These are phyloP conservation scores for Condylostoma magnum DNA, from an alignment of 169 alveolate genomes.

Conservation along the genomic window DNA sequence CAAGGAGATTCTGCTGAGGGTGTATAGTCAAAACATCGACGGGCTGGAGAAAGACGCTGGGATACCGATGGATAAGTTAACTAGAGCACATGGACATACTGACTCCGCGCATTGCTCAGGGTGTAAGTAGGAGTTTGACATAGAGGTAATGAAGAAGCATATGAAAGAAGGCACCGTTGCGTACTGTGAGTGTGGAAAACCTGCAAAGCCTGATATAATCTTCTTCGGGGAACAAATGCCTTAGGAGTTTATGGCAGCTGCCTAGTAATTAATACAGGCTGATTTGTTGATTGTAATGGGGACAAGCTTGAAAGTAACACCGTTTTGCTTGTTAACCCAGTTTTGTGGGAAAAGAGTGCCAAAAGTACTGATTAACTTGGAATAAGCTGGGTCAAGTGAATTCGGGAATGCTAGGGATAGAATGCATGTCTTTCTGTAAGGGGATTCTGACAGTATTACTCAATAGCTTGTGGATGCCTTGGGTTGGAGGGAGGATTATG, in stretches of 20 bases:
- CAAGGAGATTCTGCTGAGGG: slow-evolving; percentile 34
- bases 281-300: slow-evolving; percentile 81
- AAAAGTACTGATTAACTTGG: slow-evolving; percentile 52
- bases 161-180: slow-evolving; percentile 52
- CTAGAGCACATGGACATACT: slow-evolving; percentile 83
- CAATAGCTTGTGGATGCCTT: background rate
- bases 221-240: slow-evolving; percentile 84
- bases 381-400: slow-evolving; percentile 19
- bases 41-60: slow-evolving; percentile 84
- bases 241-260: slow-evolving; percentile 37
- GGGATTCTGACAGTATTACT: slow-evolving; percentile 19
- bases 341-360: slow-evolving; percentile 45
- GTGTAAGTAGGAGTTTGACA: slow-evolving; percentile 57
- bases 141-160: slow-evolving; percentile 40
- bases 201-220: slow-evolving; percentile 83
- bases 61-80: slow-evolving; percentile 50
- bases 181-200: slow-evolving; percentile 68
- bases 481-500: slow-evolving; percentile 30
- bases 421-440: background rate
- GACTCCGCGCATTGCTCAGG: slow-evolving; percentile 69
- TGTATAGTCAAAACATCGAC: slow-evolving; percentile 84
- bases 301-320: slow-evolving; percentile 74
- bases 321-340: slow-evolving; percentile 64
- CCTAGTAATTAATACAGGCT: slow-evolving; percentile 32
- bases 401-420: background rate